Base-by-base conservation (phyloP, 2,329 filamentous ascomycete genomes). In the Westerdykella sp. region DNA sequence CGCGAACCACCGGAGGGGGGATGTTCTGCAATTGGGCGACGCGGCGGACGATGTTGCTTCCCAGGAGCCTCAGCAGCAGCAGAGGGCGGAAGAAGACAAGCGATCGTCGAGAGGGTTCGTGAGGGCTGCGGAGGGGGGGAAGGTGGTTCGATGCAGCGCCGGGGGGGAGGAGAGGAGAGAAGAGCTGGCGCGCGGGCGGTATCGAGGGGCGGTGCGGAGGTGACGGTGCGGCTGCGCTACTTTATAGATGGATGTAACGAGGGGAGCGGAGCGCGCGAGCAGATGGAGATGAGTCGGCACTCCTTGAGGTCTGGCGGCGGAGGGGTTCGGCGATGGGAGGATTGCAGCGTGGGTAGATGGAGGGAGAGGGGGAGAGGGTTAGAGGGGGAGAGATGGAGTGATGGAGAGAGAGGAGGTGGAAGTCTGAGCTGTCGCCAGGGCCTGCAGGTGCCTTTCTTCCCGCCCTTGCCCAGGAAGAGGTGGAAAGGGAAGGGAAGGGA, bases 321-420 rank as follows among this genome's bases (percentile, higher is more conserved):
- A n/a, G n/a, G n/a, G n/a, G n/a, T n/a, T n/a, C n/a, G n/a, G n/a
- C n/a, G n/a, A n/a, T n/a, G n/a, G n/a, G n/a, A n/a, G n/a, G n/a
- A n/a, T n/a, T n/a, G n/a, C n/a, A n/a, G n/a, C n/a, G n/a, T n/a
- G n/a, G n/a, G n/a, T n/a, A n/a, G n/a, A n/a, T 10, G 22, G 22
- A 25, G 3, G 36, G 36, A 13, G 36, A 38, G 21, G 21, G n/a
- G 38, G 15, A 9, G 12, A 34, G 34, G 13, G 28, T 39, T 21
- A 22, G 34, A 52, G 48, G 51, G 48, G 52, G 41, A 42, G 49
- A 45, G 40, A 39, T 44, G 31, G 31, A 48, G 47, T 23, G 42
- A 39, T 32, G n/a, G 22, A 25, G 34, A 32, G 34, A 18, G 15
- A 14, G 14, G 12, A 3, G 12, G 12, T 32, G 30, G 12, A 32